Evolutionary conservation across 208 protist species (phyloP), one percentile per base, ranked within the genome.

Genomic region (Trypanosoma boissoni): DNA sequence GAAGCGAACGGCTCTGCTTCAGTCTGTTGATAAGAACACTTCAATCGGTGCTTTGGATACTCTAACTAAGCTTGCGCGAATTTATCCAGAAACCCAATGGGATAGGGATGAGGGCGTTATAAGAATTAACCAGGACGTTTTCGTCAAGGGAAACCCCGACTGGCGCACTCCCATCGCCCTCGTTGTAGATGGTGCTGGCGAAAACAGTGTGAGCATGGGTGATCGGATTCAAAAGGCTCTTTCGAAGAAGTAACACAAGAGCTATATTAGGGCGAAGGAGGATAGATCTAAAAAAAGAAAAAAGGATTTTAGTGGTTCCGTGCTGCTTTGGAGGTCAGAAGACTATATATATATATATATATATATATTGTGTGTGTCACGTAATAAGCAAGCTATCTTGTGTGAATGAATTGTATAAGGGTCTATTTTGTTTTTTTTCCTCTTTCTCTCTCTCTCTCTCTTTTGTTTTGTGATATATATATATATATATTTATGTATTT

Each of bases 61-160:
- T n/a, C 78, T 91, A 36, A 50, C 75, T 21, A 67, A 80, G 27
- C 64, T 95, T 23, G 68, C 76, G 2, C 76, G 88, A 8, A 59
- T 92, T 37, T 95, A 90, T 61, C 88, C 82, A 8, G 77, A 80
- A 46, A 89, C 88, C 28, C 70, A 73, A 43, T 95, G 88, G 85
- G 81, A 91, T 56, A 69, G 68, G 26, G 76, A 83, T 2, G 80
- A 88, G 31, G 68, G 80, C 31, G 66, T 83, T 18, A 95, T 92
- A 44, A 70, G 71, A n/a, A 73, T 91, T 24, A 88, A 71, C 16
- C 62, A 83, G 24, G 74, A 84, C 5, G 83, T 95, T 4, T 70
- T 88, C 55, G 76, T 95, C 6, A 75, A 78, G 28, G 78, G 80
- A 29, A 78, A 84, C 3, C 84, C 85, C 2, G 72, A 88, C 59